These are phyloP conservation scores for Coemansia reversa DNA, from an alignment of 192 early-diverging fungal species.

Conservation along the genomic window DNA sequence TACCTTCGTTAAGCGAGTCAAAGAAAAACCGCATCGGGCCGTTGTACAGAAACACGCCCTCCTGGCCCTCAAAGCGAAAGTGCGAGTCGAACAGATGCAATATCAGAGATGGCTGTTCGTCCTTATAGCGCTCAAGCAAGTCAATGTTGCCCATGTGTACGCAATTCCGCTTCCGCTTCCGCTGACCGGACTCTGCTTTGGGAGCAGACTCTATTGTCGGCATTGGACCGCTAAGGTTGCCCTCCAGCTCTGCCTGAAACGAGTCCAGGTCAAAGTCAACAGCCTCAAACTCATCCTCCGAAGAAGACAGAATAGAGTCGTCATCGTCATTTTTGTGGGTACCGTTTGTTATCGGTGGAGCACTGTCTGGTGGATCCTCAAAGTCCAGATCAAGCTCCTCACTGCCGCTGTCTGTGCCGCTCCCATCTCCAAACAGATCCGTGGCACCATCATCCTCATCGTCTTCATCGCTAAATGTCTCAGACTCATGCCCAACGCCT, in stretches of 20 bases:
- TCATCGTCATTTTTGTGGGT: constrained; percentile 24
- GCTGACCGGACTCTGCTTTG: constrained; percentile 4
- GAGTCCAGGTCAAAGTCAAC: constrained; percentile 38
- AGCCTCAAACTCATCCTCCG: constrained; percentile 53
- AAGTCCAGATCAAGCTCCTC: constrained; percentile 35
- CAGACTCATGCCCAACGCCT: constrained; percentile 6
- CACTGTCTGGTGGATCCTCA: constrained; percentile 27
- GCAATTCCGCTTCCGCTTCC: constrained; percentile 17
- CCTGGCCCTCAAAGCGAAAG: constrained; percentile 68
- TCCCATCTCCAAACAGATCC: constrained; percentile 42
- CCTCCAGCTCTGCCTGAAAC: constrained; percentile 27
- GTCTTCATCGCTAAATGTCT: constrained; percentile 12
- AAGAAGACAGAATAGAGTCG: constrained; percentile 32
- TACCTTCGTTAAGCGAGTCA: constrained; percentile 52
- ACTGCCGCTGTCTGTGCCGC: constrained; percentile 26
- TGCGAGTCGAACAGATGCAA: constrained; percentile 70
- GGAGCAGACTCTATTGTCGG: background rate
- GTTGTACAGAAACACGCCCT: constrained; percentile 56
- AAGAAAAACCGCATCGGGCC: constrained; percentile 56
- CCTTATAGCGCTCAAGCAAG: constrained; percentile 45
- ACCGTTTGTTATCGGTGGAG: constrained; percentile 13
- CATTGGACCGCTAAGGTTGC: constrained; percentile 2
- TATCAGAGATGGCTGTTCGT: constrained; percentile 59
- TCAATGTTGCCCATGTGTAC: constrained; percentile 41
- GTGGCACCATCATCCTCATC: constrained; percentile 22